phyloP scores from a whole-genome alignment of 176 grass and related monocot species.

The Triticum turgidum region DNA sequence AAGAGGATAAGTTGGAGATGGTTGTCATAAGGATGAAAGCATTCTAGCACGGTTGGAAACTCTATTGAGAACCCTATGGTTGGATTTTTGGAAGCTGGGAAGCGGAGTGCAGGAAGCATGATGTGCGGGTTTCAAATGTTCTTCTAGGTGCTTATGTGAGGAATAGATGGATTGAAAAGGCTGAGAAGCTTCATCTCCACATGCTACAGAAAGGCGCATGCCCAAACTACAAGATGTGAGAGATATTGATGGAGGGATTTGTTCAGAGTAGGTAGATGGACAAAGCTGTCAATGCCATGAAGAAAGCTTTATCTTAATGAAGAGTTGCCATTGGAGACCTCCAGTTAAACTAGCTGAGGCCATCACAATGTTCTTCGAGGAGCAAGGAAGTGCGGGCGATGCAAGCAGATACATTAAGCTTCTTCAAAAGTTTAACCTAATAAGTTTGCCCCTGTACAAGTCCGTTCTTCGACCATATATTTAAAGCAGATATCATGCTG shows the following conservation, averaged over 20 bases:
- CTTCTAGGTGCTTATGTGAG: constrained; percentile 82
- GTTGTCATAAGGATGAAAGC: too few species aligned
- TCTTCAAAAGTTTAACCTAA: constrained; percentile 51
- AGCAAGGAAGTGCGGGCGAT: constrained; percentile 32
- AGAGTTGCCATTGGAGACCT: constrained; percentile 58
- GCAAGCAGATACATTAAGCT: constrained; percentile 39
- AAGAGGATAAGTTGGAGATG: too few species aligned
- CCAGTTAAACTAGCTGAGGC: constrained; percentile 34
- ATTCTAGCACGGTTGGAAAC: too few species aligned
- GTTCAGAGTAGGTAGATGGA: constrained; percentile 61
- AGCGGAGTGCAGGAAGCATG: constrained; percentile 47
- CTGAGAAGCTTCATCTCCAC: constrained; percentile 64
- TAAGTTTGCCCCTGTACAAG: constrained; percentile 64
- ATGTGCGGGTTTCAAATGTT: constrained; percentile 69
- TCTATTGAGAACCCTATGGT: too few species aligned
- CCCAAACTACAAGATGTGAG: constrained; percentile 88
- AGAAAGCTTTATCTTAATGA: constrained; percentile 63
- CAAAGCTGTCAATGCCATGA: constrained; percentile 70
- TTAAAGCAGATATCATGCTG: constrained; percentile 38
- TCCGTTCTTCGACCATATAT: constrained; percentile 59
- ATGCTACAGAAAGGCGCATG: constrained; percentile 56
- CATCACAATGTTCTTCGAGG: constrained; percentile 58
- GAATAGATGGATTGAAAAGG: constrained; percentile 77
- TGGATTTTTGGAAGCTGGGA: constrained; percentile 74
- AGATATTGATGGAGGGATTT: constrained; percentile 80